Conservation (phyloP, 2,329 filamentous ascomycete genomes). For the Colletotrichum sp. region DNA sequence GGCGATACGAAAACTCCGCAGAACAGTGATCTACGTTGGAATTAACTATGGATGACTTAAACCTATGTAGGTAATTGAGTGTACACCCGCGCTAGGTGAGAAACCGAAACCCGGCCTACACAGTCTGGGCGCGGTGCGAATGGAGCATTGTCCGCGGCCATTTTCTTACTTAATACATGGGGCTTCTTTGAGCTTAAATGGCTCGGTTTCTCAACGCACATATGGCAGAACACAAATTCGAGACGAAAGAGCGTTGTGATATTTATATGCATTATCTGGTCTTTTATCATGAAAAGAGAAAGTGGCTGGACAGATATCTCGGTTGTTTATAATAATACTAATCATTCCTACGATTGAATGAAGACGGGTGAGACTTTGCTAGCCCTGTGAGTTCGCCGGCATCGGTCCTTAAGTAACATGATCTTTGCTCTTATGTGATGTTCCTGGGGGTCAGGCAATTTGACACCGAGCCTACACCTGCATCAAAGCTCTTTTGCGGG, state of each 20-base stretch:
- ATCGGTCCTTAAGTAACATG: fast-evolving
- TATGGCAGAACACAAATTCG: fast-evolving
- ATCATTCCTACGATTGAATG: background rate
- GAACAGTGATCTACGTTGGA: background rate
- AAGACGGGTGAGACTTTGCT: fast-evolving
- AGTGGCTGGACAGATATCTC: background rate
- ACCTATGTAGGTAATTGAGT: background rate
- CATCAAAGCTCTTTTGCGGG: constrained; percentile 18
- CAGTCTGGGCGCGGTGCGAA: background rate
- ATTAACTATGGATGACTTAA: background rate
- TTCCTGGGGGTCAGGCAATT: fast-evolving
- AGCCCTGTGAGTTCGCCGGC: background rate
- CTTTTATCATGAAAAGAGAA: fast-evolving
- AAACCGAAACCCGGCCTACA: background rate
- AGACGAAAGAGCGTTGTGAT: background rate
- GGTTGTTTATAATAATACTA: fast-evolving
- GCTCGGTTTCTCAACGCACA: background rate
- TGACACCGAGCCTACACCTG: background rate
- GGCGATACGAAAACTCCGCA: background rate
- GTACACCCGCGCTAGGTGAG: background rate
- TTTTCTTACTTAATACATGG: background rate
- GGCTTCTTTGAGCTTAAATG: background rate
- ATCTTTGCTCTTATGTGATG: fast-evolving
- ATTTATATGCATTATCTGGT: fast-evolving
- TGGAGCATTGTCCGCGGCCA: background rate